Percentiles rank a stretch among this genome's conserved stretches.
Evolutionary conservation across 2,329 filamentous ascomycete genomes (phyloP).

Genomic region (Coniochaeta ligniaria): DNA sequence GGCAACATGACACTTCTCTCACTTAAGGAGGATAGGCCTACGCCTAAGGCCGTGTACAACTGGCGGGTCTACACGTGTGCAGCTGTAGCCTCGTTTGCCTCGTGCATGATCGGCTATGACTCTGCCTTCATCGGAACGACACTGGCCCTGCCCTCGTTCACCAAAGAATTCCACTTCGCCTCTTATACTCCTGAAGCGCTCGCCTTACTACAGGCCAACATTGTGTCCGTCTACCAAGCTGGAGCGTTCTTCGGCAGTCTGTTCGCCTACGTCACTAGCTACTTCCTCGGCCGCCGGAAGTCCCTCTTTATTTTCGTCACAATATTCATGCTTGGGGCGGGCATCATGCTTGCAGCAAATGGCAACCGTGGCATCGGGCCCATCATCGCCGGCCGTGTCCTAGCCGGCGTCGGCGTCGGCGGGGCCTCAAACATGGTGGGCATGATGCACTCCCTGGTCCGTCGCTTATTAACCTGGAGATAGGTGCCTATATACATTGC

Average conservation of each 20-base stretch:
- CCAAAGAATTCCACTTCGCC: conserved; percentile 58
- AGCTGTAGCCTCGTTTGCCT: conserved; percentile 46
- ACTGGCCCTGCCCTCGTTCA: conserved; percentile 62
- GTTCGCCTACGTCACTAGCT: conserved; percentile 57
- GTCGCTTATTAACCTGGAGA: too few relatives aligned
- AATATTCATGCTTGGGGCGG: conserved; percentile 64
- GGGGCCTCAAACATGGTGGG: conserved; percentile 56
- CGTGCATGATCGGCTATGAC: conserved; percentile 55
- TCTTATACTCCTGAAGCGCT: conserved; percentile 38
- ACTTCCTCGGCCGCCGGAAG: conserved; percentile 60
- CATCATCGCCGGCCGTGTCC: conserved; percentile 54
- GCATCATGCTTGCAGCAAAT: conserved; percentile 63
- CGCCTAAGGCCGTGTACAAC: conserved; percentile 51
- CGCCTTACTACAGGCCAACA: conserved; percentile 62
- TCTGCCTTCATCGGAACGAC: conserved; percentile 76
- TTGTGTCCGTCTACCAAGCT: conserved; percentile 75
- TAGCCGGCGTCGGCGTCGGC: conserved; percentile 58
- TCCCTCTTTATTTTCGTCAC: conserved; percentile 54
- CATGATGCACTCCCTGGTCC: too few relatives aligned
- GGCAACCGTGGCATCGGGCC: conserved; percentile 54
- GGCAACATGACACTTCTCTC: conserved; percentile 32
- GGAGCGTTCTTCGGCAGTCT: conserved; percentile 79
- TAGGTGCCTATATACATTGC: conserved; percentile 57
- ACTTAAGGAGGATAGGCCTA: conserved; percentile 49
- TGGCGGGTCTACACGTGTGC: conserved; percentile 52